Evolutionary conservation across 148 eudicot genomes (phyloP).

Genomic region (Chenopodium suecicum): DNA sequence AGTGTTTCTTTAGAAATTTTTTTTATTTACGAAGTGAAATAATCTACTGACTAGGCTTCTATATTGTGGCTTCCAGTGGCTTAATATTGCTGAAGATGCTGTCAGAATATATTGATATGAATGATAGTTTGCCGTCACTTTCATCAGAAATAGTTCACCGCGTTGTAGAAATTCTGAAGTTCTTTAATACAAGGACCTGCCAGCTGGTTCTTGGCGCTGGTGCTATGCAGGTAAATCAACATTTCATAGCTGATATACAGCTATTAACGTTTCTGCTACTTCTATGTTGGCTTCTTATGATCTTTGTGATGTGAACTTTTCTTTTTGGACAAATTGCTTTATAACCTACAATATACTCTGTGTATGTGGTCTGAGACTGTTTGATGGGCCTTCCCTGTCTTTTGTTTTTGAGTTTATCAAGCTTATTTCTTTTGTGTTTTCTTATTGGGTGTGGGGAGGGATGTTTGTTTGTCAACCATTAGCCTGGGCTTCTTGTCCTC

Average conservation of each 20-base stretch:
- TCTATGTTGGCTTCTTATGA: not conserved
- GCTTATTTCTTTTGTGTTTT: not conserved
- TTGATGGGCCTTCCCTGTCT: not conserved
- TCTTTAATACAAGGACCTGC: conserved; percentile 89
- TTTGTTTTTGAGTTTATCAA: not conserved
- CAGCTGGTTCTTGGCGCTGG: conserved; percentile 99
- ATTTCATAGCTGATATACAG: not conserved
- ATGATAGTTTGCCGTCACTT: conserved; percentile 66
- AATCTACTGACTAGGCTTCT: conserved; percentile 10
- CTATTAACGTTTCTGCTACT: not conserved
- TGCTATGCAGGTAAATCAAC: conserved; percentile 81
- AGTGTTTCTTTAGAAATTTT: no score
- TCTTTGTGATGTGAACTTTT: not conserved
- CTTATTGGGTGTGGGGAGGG: not conserved
- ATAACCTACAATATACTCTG: not conserved
- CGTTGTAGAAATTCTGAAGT: conserved; percentile 89
- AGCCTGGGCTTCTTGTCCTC: not conserved
- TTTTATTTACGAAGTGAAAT: not conserved
- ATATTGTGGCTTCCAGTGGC: conserved; percentile 60
- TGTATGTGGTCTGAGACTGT: not conserved
- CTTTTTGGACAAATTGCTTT: not conserved
- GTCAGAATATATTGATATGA: conserved; percentile 96
- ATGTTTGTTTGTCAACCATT: not conserved
- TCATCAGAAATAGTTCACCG: conserved; percentile 94
- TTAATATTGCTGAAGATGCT: conserved; percentile 95